Evolutionary conservation across 306 rosid species (phyloP), one percentile per base, ranked within the genome.

Genomic region (Luffa acutangula): DNA sequence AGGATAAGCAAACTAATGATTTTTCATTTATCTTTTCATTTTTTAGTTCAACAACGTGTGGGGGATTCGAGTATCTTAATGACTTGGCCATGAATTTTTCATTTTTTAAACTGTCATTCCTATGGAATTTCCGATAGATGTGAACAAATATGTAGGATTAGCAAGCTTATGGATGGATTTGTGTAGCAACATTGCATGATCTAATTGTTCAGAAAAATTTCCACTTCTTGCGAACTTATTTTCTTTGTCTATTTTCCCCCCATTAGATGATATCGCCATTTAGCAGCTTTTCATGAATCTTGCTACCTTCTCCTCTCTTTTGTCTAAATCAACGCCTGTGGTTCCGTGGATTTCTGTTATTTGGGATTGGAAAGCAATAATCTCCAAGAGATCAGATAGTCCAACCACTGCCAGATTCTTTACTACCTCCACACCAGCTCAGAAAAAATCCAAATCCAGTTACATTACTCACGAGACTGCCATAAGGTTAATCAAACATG

Each of bases 281-380:
- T 7, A 71, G 83, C 54, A 46, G 73, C 36, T 75, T 76, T 80
- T 85, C 78, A 84, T 90, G 93, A 89, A 82, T 84, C 45, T 63
- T 48, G 82, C 80, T 25, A 66, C 75, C 41, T 43, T 88, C 3
- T 80, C 87, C 37, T 74, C 71, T 76, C 36, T 76, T 41, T 80
- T 66, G 3, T 72, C 80, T 18, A 60, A 83, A 36, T 71, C 78
- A 37, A 70, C 79, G 25, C 87, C 89, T 52, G 87, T 88, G 3
- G 18, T 89, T 39, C 88, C 92, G 74, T 87, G 93, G 94, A 90
- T 90, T 71, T 92, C 94, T 67, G 93, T 97, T 70, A 85, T 87
- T 80, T 82, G 83, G 57, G 79, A 89, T 60, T 79, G 85, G 14
- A 88, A 89, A 86, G 76, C 83, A 56, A 45, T 80, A 53, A 41